Conservation (phyloP, 1,284 basidiomycete genomes). For the Ustilago vetiveriae region DNA sequence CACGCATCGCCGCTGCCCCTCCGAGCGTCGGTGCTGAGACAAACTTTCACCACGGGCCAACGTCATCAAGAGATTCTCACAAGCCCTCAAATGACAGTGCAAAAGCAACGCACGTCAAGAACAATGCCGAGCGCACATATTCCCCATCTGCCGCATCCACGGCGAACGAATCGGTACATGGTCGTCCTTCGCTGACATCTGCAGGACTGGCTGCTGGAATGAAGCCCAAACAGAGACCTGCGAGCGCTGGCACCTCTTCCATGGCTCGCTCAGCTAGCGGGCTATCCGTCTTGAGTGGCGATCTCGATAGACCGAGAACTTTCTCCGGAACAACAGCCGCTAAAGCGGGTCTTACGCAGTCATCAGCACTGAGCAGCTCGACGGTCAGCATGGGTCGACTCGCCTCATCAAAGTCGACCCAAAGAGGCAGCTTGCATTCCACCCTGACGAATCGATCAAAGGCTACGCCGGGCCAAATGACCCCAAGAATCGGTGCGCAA, state of each 20-base stretch:
- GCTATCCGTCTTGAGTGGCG: not conserved
- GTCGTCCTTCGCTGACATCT: slow-evolving; percentile 5
- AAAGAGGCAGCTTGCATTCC: slow-evolving; percentile 35
- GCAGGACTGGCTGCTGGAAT: slow-evolving; percentile 29
- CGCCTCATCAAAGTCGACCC: not conserved
- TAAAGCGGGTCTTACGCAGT: slow-evolving; percentile 16
- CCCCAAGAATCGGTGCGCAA: slow-evolving; percentile 26
- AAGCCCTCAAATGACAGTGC: too few species aligned
- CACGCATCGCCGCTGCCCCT: too few species aligned
- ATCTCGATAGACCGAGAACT: slow-evolving; percentile 17
- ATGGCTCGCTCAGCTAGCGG: slow-evolving; percentile 9
- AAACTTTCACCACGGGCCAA: too few species aligned
- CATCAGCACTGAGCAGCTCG: slow-evolving; percentile 1
- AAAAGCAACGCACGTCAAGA: not conserved
- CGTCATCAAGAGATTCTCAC: too few species aligned
- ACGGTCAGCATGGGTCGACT: slow-evolving; percentile 6
- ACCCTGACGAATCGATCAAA: slow-evolving; percentile 31
- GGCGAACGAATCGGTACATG: slow-evolving; percentile 14
- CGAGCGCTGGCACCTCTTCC: slow-evolving; percentile 20
- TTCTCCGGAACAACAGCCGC: slow-evolving; percentile 31
- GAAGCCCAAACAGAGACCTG: slow-evolving; percentile 44
- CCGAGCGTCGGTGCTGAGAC: too few species aligned
- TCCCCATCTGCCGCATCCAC: slow-evolving; percentile 2
- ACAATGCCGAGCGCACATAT: slow-evolving; percentile 1
- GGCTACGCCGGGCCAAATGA: slow-evolving; percentile 12